Evolutionary conservation across 2,329 filamentous ascomycete species (phyloP), one percentile per base, ranked within the genome.

Genomic region (Pseudogymnoascus sp.): DNA sequence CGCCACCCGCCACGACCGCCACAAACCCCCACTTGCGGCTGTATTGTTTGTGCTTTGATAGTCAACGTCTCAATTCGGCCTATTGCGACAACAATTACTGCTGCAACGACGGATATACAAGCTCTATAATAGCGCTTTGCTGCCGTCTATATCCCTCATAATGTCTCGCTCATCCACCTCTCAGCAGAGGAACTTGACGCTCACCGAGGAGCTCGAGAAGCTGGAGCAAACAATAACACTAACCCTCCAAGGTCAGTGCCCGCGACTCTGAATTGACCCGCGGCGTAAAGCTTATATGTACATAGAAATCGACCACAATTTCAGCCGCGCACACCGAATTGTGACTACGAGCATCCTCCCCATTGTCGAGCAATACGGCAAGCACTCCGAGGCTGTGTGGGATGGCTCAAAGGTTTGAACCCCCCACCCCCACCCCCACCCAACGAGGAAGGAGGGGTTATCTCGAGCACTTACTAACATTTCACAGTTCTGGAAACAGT

Each of bases 211-310:
- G 80, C 81, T 99, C 62, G 94, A 99, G 77, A 92, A 89, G 75
- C 80, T 99, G 3, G 94, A 99, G 75, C 94, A 99, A 75, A 95
- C 91, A 21, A 97, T 99, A 70, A 99, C 94, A 0, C 81, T 97
- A 42, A 97, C 93, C 0, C 80, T 99, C 21, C 94, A 97, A 87
- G 91, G 91, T 89, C 75, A 64, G 70, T 68, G 40, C 44, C 37
- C 50, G 18, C 40, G 40, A 44, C 18, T 10, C 40, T 44, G 40
- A 44, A 44, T 44, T 44, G 40, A 44, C 40, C 40, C 33, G 25
- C 33, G 21, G 35, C 25, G 60, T 35, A 35, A 33, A 44, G n/a
- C 56, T 14, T 14, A 56, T 65, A 63, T 65, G 61, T 40, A 38
- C 44, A 14, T 70, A 95, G 94, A 99, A 80, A 99, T 99, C 78